These are phyloP conservation scores for Verticillium zaregamsianum DNA, from an alignment of 2,329 filamentous ascomycete genomes.

Conservation along the genomic window DNA sequence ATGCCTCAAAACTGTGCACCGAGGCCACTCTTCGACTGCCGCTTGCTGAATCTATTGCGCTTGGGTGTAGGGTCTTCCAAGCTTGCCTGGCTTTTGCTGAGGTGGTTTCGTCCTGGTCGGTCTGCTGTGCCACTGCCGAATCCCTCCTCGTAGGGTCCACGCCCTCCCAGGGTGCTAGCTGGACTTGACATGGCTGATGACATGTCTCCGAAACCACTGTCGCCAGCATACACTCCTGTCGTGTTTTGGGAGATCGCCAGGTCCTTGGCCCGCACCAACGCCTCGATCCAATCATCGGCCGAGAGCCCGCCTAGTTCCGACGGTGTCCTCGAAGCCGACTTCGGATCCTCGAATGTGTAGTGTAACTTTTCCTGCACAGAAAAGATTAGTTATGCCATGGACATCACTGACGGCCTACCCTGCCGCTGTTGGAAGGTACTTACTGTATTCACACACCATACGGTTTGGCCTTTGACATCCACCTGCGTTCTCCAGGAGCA, in stretches of 20 bases:
- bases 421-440: conserved; percentile 33
- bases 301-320: conserved; percentile 59
- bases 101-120: conserved; percentile 49
- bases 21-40: conserved; percentile 91
- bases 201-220: conserved; percentile 65
- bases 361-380: conserved; percentile 43
- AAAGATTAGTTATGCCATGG: not conserved
- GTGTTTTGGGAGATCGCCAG: conserved; percentile 72
- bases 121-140: conserved; percentile 39
- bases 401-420: not conserved
- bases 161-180: conserved; percentile 64
- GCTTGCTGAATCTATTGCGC: conserved; percentile 76
- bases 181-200: conserved; percentile 72
- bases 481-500: conserved; percentile 75
- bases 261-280: conserved; percentile 80
- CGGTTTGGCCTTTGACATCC: conserved; percentile 81
- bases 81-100: conserved; percentile 56
- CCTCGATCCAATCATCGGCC: conserved; percentile 89
- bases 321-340: conserved; percentile 55
- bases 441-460: conserved; percentile 93
- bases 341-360: conserved; percentile 91
- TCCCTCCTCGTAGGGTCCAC: conserved; percentile 47
- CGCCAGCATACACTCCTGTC: conserved; percentile 60
- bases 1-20: conserved; percentile 71
- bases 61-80: conserved; percentile 49